Percentiles rank a stretch among this genome's conserved stretches.
These are phyloP conservation scores for Fusarium anguioides DNA, from an alignment of 2,329 filamentous ascomycete genomes.

Conservation along the genomic window DNA sequence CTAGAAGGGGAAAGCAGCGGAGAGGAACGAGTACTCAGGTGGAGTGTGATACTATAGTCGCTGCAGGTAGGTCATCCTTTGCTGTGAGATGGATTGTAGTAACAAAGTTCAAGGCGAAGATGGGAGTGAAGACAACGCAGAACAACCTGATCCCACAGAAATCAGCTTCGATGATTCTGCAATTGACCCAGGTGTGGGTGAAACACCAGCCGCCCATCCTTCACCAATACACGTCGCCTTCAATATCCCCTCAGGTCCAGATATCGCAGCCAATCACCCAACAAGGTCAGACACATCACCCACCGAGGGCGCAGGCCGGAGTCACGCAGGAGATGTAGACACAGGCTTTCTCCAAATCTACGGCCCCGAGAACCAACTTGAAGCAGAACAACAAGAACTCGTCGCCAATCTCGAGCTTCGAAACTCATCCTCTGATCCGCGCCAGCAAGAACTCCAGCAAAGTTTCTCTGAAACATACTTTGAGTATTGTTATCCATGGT, in stretches of 20 bases:
- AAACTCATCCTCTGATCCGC: constrained; percentile 27
- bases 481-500: constrained; percentile 57
- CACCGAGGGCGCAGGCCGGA: constrained; percentile 34
- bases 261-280: not conserved
- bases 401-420: constrained; percentile 44
- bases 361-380: constrained; percentile 48
- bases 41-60: not conserved
- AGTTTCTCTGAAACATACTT: constrained; percentile 57
- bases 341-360: constrained; percentile 52
- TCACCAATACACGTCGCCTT: constrained; percentile 9
- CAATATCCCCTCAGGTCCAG: not conserved
- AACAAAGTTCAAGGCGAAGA: not conserved
- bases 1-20: constrained; percentile 44
- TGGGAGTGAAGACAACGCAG: not conserved
- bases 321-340: constrained; percentile 49
- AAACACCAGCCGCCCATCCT: not conserved
- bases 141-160: not conserved
- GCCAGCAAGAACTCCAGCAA: constrained; percentile 48
- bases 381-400: constrained; percentile 47
- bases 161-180: not conserved
- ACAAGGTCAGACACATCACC: constrained; percentile 36
- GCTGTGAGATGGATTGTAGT: not conserved
- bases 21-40: not conserved
- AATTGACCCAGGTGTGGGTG: not conserved
- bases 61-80: not conserved